These are phyloP conservation scores for Staphylotrichum longicolle DNA, from an alignment of 495 filamentous ascomycete genomes.

Conservation along the genomic window DNA sequence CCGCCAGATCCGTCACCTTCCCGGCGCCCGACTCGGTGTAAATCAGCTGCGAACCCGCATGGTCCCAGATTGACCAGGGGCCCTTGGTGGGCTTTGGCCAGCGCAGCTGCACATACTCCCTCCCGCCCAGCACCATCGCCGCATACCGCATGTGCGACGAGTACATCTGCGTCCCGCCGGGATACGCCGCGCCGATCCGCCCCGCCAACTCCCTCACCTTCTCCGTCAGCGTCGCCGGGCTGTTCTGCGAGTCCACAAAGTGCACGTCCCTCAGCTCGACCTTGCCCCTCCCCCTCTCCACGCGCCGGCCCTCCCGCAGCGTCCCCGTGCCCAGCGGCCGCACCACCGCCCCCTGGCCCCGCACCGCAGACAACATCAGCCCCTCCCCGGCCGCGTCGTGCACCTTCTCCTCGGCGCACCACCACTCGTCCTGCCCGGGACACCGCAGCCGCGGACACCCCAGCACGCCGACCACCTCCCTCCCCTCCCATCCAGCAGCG, in stretches of 20 bases:
- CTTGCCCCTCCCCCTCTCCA: slow-evolving; percentile 25
- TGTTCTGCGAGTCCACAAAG: slow-evolving; percentile 47
- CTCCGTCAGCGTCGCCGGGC: slow-evolving; percentile 43
- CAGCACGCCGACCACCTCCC: slow-evolving; percentile 53
- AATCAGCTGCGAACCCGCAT: slow-evolving; percentile 59
- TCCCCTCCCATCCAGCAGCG: slow-evolving; percentile 50
- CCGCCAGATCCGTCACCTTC: slow-evolving; percentile 53
- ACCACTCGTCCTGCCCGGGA: slow-evolving; percentile 4
- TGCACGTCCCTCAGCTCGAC: slow-evolving; percentile 40
- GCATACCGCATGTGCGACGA: slow-evolving; percentile 60
- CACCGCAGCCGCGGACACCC: slow-evolving; percentile 50
- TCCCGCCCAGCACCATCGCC: slow-evolving; percentile 50
- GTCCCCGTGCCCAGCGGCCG: slow-evolving; percentile 42
- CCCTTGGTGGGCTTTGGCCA: slow-evolving; percentile 19
- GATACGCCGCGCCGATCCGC: slow-evolving; percentile 44
- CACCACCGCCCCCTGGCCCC: slow-evolving; percentile 51
- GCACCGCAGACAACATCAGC: slow-evolving; percentile 51
- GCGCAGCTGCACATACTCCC: slow-evolving; percentile 27
- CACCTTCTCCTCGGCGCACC: slow-evolving; percentile 45
- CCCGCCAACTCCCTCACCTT: slow-evolving; percentile 46
- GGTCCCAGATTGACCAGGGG: slow-evolving; percentile 55
- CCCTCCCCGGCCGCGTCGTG: slow-evolving; percentile 52
- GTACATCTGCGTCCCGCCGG: slow-evolving; percentile 50
- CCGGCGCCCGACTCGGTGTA: slow-evolving; percentile 54
- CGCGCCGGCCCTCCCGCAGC: slow-evolving; percentile 30